Conservation (phyloP, 2,329 filamentous ascomycete genomes). For the Calonectria naviculata region DNA sequence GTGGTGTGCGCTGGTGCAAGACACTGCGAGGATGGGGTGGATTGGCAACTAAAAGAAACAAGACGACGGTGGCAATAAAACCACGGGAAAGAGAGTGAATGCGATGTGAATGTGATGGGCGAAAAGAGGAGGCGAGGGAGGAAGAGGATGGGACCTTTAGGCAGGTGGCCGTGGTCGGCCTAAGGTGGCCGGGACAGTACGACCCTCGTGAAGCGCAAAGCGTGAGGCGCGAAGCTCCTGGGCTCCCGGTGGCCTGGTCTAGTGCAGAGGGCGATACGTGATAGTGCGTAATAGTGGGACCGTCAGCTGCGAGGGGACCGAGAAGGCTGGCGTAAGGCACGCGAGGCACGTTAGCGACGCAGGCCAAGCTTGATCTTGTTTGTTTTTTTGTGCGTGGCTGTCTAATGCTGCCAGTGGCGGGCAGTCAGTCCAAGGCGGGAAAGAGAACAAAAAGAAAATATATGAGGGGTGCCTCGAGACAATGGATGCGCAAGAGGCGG, state of each 20-base stretch:
- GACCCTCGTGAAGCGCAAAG: conserved; percentile 15
- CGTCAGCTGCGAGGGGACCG: conserved; percentile 13
- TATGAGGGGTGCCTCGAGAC: neutral
- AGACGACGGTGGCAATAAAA: neutral
- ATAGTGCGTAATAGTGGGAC: conserved; percentile 21
- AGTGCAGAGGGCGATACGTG: conserved; percentile 21
- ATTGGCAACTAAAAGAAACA: neutral
- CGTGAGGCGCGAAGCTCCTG: conserved; percentile 8
- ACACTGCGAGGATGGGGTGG: neutral
- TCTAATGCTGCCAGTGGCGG: neutral
- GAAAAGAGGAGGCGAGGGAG: neutral
- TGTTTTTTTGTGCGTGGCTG: neutral
- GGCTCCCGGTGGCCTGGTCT: conserved; percentile 9
- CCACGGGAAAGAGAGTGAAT: neutral
- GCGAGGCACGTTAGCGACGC: neutral
- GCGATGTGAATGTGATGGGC: neutral
- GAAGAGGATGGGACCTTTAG: neutral
- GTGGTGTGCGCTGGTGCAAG: conserved; percentile 16
- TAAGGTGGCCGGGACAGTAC: conserved; percentile 4
- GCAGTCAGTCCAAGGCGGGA: neutral
- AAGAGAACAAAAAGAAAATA: neutral
- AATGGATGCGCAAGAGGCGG: neutral
- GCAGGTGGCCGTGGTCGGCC: conserved; percentile 15
- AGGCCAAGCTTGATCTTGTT: neutral
- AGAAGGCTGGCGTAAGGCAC: conserved; percentile 2